Conservation (phyloP, 2,329 filamentous ascomycete genomes). For the Chalaropsis thielavioides region DNA sequence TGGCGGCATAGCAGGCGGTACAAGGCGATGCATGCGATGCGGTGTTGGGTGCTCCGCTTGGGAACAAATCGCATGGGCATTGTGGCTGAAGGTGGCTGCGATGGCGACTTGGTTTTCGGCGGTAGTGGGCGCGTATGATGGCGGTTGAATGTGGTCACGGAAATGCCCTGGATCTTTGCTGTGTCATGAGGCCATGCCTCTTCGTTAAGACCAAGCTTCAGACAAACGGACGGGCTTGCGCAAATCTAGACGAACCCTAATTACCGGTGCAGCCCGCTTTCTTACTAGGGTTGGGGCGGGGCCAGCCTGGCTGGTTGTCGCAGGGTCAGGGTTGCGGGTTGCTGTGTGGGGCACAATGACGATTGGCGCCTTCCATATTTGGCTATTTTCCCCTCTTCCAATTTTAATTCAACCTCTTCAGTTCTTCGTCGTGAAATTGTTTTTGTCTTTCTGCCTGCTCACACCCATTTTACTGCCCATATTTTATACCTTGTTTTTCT, state of each 20-base stretch:
- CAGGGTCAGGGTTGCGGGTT: no score
- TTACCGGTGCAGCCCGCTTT: not conserved
- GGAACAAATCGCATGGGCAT: constrained; percentile 30
- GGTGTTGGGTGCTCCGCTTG: constrained; percentile 37
- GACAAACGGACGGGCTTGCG: not conserved
- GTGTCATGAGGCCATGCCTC: no score
- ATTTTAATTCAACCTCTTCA: not conserved
- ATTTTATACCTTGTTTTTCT: not conserved
- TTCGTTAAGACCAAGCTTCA: no score
- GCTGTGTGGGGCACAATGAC: constrained; percentile 1
- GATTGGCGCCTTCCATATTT: not conserved
- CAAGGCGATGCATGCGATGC: constrained; percentile 49
- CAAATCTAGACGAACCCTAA: not conserved
- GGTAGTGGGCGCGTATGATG: no score
- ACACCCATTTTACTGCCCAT: not conserved
- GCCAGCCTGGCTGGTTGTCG: not conserved
- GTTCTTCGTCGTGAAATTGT: not conserved
- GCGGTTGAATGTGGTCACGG: no score
- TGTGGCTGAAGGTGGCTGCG: constrained; percentile 19
- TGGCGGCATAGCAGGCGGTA: constrained; percentile 55
- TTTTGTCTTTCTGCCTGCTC: not conserved
- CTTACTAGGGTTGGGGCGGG: not conserved
- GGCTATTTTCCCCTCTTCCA: not conserved
- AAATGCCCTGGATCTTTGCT: no score
- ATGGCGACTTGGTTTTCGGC: not conserved